Base-by-base conservation (phyloP, 257 asterid species). In the Gentiana dahurica region DNA sequence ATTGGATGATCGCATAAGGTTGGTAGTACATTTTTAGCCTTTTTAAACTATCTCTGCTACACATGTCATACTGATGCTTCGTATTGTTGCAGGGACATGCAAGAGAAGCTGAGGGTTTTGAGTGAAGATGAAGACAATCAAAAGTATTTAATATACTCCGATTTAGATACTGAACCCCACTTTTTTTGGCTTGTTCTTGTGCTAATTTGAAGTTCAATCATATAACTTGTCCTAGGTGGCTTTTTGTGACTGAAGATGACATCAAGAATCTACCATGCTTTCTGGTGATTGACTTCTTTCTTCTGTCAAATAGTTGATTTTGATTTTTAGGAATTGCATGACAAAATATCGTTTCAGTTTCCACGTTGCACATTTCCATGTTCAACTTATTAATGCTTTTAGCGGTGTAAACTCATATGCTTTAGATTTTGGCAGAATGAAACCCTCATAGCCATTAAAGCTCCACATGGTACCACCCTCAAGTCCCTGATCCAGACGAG, bases 401-500 rank as follows among this genome's bases (percentile, higher is more conserved):
- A 7, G 49, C 24, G 13, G 11, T 33, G 53, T 58, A 46, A 46
- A 1, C 24, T 43, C 12, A 39, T 44, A 10, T 49, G 8, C 56
- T 1, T 38, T 41, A 58, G 6, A 34, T 53, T 70, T 59, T 61
- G 62, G 72, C 83, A 90, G 98, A 90, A 84, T 73, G 84, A 87
- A 79, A 91, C 98, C 61, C 76, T 91, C 48, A 79, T 84, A 67
- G 89, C 94, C 48, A 72, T 87, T 71, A 91, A 91, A 85, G 98
- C 98, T 54, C 96, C 96, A n/a, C 98, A 90, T 64, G 98, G 96
- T 24, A 87, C 96, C 39, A 87, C 98, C 61, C 82, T 91, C 35
- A 90, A 77, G 98, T 91, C 71, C 96, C 98, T 60, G 95, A 91
- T 66, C 95, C 96, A 57, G 94, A 91, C 60, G 98, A 91, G 96